Base-by-base conservation (phyloP, 345 rosid species). In the Xanthoceras sorbifolium region DNA sequence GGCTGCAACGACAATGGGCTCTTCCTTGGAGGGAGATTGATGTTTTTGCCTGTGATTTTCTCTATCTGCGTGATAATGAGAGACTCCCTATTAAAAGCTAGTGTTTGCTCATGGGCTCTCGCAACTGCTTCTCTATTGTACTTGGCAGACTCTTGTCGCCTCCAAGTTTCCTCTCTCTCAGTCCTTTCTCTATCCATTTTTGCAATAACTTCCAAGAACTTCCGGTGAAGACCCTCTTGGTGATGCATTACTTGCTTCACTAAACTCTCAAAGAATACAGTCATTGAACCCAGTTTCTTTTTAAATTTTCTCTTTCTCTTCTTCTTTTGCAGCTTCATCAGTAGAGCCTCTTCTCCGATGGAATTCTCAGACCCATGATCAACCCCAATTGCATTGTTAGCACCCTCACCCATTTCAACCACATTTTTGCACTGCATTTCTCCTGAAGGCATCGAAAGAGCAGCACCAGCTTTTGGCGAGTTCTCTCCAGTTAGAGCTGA, bases 201-300 rank as follows among this genome's bases (percentile, higher is more conserved):
- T 64, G 85, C 88, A 20, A 87, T 79, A 57, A 75, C 84, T 76
- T 86, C 86, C 71, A 86, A 20, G 80, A 82, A 80, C 67, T 80
- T 83, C 55, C 67, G 77, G 44, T 84, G 85, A 67, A 86, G 78
- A 62, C 52, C 67, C 31, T 87, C 90, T 79, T 87, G 92, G 63
- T 83, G 92, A 72, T 83, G 85, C 75, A 78, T 79, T 68, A 86
- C 84, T 60, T 73, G 83, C 86, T 83, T 82, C 76, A 84, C 81
- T 70, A 87, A 67, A 5, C 72, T 74, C 80, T 86, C 85, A 22
- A 85, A 72, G 64, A 89, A 84, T n/a, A 50, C 73, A 22, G 36
- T 52, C 72, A 77, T 69, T 20, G 78, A 74, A 26, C 75, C 40
- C 63, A 81, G 65, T 18, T 82, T 54, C 52, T 83, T 82, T 73